Conservation (phyloP, 257 asterid genomes). For the Nyctanthes arbortristis region DNA sequence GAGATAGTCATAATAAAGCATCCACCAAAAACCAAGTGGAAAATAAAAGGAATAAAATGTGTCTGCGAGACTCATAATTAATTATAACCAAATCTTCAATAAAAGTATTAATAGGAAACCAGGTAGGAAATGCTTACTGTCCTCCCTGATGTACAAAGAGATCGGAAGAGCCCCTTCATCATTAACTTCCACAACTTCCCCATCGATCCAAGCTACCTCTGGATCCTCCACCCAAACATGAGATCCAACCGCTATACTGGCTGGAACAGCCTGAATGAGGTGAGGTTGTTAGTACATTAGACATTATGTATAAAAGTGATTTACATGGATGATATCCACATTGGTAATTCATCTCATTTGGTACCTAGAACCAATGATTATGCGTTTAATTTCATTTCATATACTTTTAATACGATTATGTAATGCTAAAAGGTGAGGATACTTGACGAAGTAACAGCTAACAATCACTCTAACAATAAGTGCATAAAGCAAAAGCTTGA, state of each 20-base stretch:
- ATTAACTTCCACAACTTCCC: constrained; percentile 62
- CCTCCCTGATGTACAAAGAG: constrained; percentile 68
- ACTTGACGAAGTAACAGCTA: neutral
- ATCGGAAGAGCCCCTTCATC: constrained; percentile 61
- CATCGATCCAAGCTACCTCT: constrained; percentile 92
- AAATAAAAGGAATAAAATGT: neutral
- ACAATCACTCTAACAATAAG: neutral
- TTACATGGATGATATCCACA: neutral
- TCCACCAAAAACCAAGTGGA: neutral
- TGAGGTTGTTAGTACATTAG: constrained; percentile 12
- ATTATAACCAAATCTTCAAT: constrained; percentile 9
- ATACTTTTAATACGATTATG: too few relatives aligned
- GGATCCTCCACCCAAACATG: constrained; percentile 95
- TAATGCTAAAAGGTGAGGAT: too few relatives aligned
- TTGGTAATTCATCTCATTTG: constrained; percentile 5
- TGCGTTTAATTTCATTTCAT: too few relatives aligned
- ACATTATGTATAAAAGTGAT: neutral
- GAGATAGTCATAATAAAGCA: neutral
- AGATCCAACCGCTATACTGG: constrained; percentile 77
- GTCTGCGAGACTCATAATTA: constrained; percentile 8
- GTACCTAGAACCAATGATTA: neutral
- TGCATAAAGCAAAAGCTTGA: neutral
- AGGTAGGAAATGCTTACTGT: constrained; percentile 49
- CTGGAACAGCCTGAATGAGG: constrained; percentile 57
- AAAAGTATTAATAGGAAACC: neutral